Evolutionary conservation across 2,329 filamentous ascomycete species (phyloP).

Genomic region (Colletotrichum eremochloae): DNA sequence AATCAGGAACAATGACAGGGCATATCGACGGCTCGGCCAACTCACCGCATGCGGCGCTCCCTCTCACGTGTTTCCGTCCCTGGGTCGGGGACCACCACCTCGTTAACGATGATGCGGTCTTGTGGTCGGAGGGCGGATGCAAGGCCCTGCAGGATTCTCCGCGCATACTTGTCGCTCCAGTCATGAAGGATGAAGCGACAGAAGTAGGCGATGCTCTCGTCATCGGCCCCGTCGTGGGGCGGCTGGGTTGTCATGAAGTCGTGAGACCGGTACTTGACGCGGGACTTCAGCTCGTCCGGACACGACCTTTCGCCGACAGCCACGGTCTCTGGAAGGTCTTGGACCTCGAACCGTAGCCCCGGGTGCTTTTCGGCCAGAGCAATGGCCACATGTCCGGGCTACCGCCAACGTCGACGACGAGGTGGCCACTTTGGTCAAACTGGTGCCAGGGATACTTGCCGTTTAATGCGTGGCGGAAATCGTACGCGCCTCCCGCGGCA

Average conservation of each 20-base stretch:
- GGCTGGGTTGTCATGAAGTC: constrained; percentile 48
- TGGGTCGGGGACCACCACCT: constrained; percentile 19
- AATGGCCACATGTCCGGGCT: constrained; percentile 49
- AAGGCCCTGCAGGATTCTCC: constrained; percentile 48
- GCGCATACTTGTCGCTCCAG: constrained; percentile 58
- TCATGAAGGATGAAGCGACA: constrained; percentile 65
- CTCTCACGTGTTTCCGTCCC: constrained; percentile 11
- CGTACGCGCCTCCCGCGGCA: constrained; percentile 9
- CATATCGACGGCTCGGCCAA: background rate
- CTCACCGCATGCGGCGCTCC: constrained; percentile 19
- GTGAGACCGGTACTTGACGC: constrained; percentile 43
- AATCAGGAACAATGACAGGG: too few relatives aligned
- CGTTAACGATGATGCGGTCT: constrained; percentile 22
- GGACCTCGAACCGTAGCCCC: constrained; percentile 50
- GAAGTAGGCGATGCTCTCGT: constrained; percentile 51
- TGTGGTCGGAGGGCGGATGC: constrained; percentile 5
- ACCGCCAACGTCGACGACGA: constrained; percentile 54
- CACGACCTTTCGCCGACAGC: constrained; percentile 32
- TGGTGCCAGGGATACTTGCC: constrained; percentile 21
- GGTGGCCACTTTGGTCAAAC: constrained; percentile 4
- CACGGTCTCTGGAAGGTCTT: constrained; percentile 46
- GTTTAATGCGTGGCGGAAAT: constrained; percentile 10
- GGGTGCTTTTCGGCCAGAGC: constrained; percentile 49
- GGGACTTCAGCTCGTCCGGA: constrained; percentile 25
- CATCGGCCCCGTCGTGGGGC: constrained; percentile 45